A percentile compares a stretch with the other conserved stretches of the same genome.
Conservation (phyloP, 1,139 yeast species). For the Yamadazyma oceani region DNA sequence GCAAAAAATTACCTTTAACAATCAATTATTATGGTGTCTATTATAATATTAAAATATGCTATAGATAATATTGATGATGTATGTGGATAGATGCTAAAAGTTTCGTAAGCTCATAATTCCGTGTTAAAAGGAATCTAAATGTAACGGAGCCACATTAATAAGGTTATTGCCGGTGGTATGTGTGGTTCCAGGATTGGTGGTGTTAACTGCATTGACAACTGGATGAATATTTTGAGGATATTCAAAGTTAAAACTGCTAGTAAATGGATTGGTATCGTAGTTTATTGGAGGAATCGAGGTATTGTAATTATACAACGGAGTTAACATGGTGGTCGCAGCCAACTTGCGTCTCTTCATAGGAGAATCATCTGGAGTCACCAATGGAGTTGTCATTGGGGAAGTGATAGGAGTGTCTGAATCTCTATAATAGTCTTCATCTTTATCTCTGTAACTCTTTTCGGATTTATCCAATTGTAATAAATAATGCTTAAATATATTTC, state of each 20-base stretch:
- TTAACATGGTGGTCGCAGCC: not conserved
- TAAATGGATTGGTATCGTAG: not conserved
- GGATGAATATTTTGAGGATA: not conserved
- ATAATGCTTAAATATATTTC: constrained; percentile 2
- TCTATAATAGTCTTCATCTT: not conserved
- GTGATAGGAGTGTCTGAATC: constrained; percentile 1
- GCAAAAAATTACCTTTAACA: too few species aligned
- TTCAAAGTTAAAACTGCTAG: not conserved
- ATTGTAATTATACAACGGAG: constrained; percentile 1
- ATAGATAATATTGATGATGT: not conserved
- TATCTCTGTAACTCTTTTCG: not conserved
- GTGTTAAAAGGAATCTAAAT: constrained; percentile 6
- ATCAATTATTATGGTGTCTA: not conserved
- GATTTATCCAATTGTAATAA: not conserved
- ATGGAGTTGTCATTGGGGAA: constrained; percentile 9
- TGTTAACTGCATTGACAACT: not conserved
- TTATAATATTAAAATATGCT: constrained; percentile 1
- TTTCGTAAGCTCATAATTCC: not conserved
- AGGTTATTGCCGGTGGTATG: too few species aligned
- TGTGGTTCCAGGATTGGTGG: too few species aligned
- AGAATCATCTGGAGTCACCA: constrained; percentile 8
- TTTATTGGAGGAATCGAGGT: not conserved
- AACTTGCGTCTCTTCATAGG: constrained; percentile 4
- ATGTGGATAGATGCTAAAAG: not conserved
- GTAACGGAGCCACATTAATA: constrained; percentile 5